Evolutionary conservation across 2,329 filamentous ascomycete species (phyloP), one percentile per base, ranked within the genome.

Genomic region (Ophiostoma novo-ulmi): DNA sequence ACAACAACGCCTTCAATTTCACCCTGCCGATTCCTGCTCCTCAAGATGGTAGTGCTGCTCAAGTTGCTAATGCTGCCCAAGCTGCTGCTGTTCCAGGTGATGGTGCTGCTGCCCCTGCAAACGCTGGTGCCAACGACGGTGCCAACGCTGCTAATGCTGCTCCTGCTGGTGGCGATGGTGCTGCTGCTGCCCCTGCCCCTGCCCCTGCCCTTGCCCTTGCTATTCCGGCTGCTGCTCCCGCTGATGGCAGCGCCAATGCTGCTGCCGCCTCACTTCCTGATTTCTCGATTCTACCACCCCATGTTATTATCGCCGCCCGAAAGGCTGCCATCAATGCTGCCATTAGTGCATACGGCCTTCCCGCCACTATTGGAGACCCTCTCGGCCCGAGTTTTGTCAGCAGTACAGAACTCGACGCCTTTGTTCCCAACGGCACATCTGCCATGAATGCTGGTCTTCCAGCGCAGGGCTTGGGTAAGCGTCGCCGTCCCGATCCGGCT

Each of bases 61-160:
- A 14, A 44, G 41, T 2, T 44, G 41, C 41, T 17, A 14, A 5
- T 48, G 44, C 44, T 48, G 44, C 5, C 6, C 44, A 20, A 6
- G 44, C 3, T 48, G 44, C 17, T 48, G 44, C 14, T 2, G 26
- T 10, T 4, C 55, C 17, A 26, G 44, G 13, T 17, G 44, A 52
- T 52, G 44, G 44, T 17, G 44, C 44, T 52, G 44, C 17, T 14
- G 13, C 44, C 20, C 13, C 17, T 17, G 20, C 44, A 22, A 7
- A 3, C 3, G 2, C 2, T 31, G 31, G 2, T 31, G 31, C 31
- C 3, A 7, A 3, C 3, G 2, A 0, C 3, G 31, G 2, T 31
- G 31, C 31, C 3, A 31, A 31, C 31, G 31, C 31, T 31, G 31
- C 44, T n/a, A n/a, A 17, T 52, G 44, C 31, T 31, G 31, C 31